Base-by-base conservation (phyloP, 2,329 filamentous ascomycete genomes). In the Lachnellula suecica region DNA sequence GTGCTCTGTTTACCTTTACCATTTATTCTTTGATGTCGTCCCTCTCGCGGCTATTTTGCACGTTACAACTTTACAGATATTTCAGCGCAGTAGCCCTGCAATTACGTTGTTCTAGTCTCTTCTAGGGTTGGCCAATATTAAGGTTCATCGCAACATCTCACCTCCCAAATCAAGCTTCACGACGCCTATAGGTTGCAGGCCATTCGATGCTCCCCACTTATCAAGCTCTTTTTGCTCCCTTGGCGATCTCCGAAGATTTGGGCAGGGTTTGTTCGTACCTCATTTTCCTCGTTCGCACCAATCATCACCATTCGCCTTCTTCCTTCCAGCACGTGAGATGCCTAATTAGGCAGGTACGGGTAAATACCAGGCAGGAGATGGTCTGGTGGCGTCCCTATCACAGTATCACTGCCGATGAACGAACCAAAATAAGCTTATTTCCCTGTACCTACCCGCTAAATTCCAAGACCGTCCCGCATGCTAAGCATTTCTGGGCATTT, bases 241-340 rank as follows among this genome's bases (percentile, higher is more conserved):
- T 43, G 40, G 40, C 40, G 40, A 43, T 43, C 40, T 43, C 22
- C 40, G 40, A 43, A 24, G 40, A 43, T 43, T 43, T 9, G 40
- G 25, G 11, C 22, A 25, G 23, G 22, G 40, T 25, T 43, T 11
- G 6, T 20, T 11, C 13, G 11, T n/a, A 25, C 40, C 17, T 24
- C 20, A 5, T n/a, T 20, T 5, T 24, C 40, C 4, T 15, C 17
- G 7, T 13, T 13, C 13, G 4, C 6, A 17, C n/a, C 19, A 6
- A 43, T 22, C 40, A 43, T 43, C 40, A 17, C 11, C 40, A 22
- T 13, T 9, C 22, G 15, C 25, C 20, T 20, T 13, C 17, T 25
- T 25, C 5, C 22, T 43, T 20, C 4, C 7, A 7, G 34, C 19
- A 43, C 19, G 40, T 43, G 22, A 17, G 40, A n/a, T 24, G 11